These are phyloP conservation scores for Jaminaea rosea DNA, from an alignment of 1,284 basidiomycete genomes.

Conservation along the genomic window DNA sequence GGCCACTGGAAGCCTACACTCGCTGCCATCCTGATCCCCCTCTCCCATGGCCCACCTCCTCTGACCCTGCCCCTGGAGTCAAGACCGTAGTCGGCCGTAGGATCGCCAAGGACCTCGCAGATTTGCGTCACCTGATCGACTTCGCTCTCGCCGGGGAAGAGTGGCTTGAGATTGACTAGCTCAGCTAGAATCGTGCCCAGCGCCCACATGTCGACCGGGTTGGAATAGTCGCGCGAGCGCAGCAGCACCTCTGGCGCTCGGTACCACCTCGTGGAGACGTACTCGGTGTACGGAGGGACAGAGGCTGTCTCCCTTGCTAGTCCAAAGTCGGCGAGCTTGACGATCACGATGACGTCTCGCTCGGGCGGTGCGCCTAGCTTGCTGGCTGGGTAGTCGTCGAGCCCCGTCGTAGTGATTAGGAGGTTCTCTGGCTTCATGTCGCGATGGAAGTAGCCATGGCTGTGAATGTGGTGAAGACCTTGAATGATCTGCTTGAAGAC, in stretches of 20 bases:
- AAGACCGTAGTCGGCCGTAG: conserved; percentile 68
- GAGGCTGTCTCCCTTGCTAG: conserved; percentile 83
- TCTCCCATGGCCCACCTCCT: conserved; percentile 81
- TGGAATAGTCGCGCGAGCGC: conserved; percentile 81
- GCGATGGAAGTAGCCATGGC: conserved; percentile 89
- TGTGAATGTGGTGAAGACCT: conserved; percentile 87
- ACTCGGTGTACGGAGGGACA: conserved; percentile 91
- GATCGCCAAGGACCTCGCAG: conserved; percentile 85
- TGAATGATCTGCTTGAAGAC: conserved; percentile 86
- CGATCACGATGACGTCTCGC: conserved; percentile 88
- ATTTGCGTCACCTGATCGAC: conserved; percentile 87
- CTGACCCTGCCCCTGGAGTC: conserved; percentile 62
- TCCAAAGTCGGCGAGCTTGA: conserved; percentile 98
- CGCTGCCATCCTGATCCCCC: conserved; percentile 75
- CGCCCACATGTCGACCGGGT: conserved; percentile 98
- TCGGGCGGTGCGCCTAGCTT: conserved; percentile 50
- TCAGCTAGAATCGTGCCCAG: conserved; percentile 96
- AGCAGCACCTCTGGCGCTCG: conserved; percentile 94
- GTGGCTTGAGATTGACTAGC: conserved; percentile 82
- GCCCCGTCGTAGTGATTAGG: conserved; percentile 97
- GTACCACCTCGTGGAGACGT: conserved; percentile 98
- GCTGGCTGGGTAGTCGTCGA: conserved; percentile 71
- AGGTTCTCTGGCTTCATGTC: conserved; percentile 99
- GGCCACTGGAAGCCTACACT: conserved; percentile 81
- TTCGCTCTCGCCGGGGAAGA: conserved; percentile 95